Evolutionary conservation across 2,329 filamentous ascomycete genomes (phyloP).

Genomic region (Penicillium fuscoglaucum): DNA sequence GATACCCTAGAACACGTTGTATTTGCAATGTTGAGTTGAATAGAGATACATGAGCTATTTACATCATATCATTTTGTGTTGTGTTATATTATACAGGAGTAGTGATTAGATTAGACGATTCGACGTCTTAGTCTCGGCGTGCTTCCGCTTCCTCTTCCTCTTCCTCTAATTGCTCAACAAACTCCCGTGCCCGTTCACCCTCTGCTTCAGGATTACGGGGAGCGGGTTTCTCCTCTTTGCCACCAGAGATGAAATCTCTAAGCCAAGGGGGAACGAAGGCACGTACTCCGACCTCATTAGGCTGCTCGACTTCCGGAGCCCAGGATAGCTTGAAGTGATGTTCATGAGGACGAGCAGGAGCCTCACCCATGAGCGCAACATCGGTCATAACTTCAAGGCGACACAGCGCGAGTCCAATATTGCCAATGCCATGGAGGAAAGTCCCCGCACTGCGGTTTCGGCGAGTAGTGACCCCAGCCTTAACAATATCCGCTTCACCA

Average conservation of each 20-base stretch:
- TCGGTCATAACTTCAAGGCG: slow-evolving; percentile 90
- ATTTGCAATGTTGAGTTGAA: slow-evolving; percentile 10
- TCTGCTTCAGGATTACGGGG: slow-evolving; percentile 26
- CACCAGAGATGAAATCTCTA: slow-evolving; percentile 44
- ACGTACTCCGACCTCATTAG: slow-evolving; percentile 60
- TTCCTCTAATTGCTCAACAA: slow-evolving; percentile 41
- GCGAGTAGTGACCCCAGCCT: slow-evolving; percentile 44
- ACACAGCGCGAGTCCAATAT: slow-evolving; percentile 83
- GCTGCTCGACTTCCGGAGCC: slow-evolving; percentile 46
- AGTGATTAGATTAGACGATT: slow-evolving; percentile 1
- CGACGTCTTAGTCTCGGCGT: not conserved
- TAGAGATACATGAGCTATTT: slow-evolving; percentile 22
- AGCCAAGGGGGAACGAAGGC: slow-evolving; percentile 84
- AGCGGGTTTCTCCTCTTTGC: slow-evolving; percentile 41
- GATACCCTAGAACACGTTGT: slow-evolving; percentile 27
- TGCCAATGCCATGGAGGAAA: slow-evolving; percentile 75
- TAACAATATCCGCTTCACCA: slow-evolving; percentile 54
- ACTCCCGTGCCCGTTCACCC: slow-evolving; percentile 36
- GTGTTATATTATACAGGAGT: slow-evolving; percentile 26
- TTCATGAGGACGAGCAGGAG: slow-evolving; percentile 58
- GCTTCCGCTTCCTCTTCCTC: slow-evolving; percentile 27
- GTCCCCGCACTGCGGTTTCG: slow-evolving; percentile 73
- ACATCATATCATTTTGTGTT: slow-evolving; percentile 19
- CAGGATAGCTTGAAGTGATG: slow-evolving; percentile 63
- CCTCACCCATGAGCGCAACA: slow-evolving; percentile 67